Evolutionary conservation across 1,284 basidiomycete species (phyloP).

Genomic region (Cryptococcus floricola): DNA sequence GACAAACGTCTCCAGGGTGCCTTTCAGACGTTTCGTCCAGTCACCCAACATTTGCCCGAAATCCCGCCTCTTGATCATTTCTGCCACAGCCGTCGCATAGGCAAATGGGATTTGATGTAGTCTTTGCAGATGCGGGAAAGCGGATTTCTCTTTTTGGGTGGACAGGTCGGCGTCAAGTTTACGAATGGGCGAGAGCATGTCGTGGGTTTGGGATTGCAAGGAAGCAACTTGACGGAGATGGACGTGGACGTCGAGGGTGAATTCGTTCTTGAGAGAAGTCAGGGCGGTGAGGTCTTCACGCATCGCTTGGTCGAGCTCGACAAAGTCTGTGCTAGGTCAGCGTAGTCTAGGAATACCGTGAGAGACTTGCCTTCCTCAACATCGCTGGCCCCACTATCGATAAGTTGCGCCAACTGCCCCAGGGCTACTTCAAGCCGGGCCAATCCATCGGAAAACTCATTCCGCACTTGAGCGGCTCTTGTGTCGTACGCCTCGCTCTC

Average conservation of each 20-base stretch:
- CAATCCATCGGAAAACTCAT: slow-evolving; percentile 36
- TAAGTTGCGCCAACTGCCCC: slow-evolving; percentile 28
- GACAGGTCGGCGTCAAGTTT: slow-evolving; percentile 62
- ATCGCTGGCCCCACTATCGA: slow-evolving; percentile 18
- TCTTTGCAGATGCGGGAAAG: slow-evolving; percentile 83
- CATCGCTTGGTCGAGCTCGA: slow-evolving; percentile 43
- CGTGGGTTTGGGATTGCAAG: slow-evolving; percentile 70
- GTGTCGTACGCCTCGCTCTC: slow-evolving; percentile 61
- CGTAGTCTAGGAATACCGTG: neutral
- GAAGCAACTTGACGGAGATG: slow-evolving; percentile 66
- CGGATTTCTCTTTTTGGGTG: slow-evolving; percentile 60
- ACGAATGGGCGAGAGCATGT: slow-evolving; percentile 61
- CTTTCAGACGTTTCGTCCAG: slow-evolving; percentile 68
- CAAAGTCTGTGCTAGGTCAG: slow-evolving; percentile 18
- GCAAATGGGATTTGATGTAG: slow-evolving; percentile 87
- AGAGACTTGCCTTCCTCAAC: slow-evolving; percentile 13
- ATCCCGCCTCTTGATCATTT: slow-evolving; percentile 83
- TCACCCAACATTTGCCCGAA: slow-evolving; percentile 73
- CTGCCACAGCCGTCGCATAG: slow-evolving; percentile 86
- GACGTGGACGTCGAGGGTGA: slow-evolving; percentile 65
- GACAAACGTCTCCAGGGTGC: slow-evolving; percentile 72
- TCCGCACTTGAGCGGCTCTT: slow-evolving; percentile 56
- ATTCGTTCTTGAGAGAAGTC: slow-evolving; percentile 59
- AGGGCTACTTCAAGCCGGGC: slow-evolving; percentile 33
- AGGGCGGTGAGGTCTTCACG: slow-evolving; percentile 38